Evolutionary conservation across 1,139 yeast species (phyloP), one percentile per base, ranked within the genome.

Genomic region (Debaryomycetaceae sp.): DNA sequence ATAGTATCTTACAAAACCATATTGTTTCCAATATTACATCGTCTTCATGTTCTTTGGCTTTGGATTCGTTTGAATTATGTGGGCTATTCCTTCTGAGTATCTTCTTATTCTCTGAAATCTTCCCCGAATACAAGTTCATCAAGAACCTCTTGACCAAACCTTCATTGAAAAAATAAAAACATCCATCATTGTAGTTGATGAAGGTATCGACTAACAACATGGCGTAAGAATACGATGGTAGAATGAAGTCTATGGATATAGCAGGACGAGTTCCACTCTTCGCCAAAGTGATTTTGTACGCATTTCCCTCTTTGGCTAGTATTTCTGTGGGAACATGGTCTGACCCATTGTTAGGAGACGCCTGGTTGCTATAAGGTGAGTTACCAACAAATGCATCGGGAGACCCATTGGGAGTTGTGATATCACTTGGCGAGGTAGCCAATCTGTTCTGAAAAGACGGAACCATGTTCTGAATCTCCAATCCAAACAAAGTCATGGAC

Each of bases 91-190:
- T 55, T 47, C 65, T 64, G 53, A 73, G 59, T 23, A 74, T 73
- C 39, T 59, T 61, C 45, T 63, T 68, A 50, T 74, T 74, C 36
- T 71, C 78, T 11, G 58, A 62, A 20, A 71, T 59, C 34, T 69
- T 71, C 6, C 79, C 79, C 3, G 76, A 63, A 58, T 84, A 86
- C 31, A 84, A 69, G 48, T 83, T 75, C 67, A 80, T 76, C 42
- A 85, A 60, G 49, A 81, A 83, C 49, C 78, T 77, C 57, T 84
- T 84, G 27, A 84, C 87, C 29, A 84, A 59, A 0, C 95, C 95
- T 58, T 86, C 91, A 59, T 88, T 88, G 67, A 87, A 86, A 57
- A 87, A 87, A 63, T 88, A 88, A 60, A 87, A 88, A 55, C 96
- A 86, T 1, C 93, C 95, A 58, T 86, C 93, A 55, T 87, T 84